Base-by-base conservation (phyloP, 2,329 filamentous ascomycete genomes). In the Aureobasidium sp. region DNA sequence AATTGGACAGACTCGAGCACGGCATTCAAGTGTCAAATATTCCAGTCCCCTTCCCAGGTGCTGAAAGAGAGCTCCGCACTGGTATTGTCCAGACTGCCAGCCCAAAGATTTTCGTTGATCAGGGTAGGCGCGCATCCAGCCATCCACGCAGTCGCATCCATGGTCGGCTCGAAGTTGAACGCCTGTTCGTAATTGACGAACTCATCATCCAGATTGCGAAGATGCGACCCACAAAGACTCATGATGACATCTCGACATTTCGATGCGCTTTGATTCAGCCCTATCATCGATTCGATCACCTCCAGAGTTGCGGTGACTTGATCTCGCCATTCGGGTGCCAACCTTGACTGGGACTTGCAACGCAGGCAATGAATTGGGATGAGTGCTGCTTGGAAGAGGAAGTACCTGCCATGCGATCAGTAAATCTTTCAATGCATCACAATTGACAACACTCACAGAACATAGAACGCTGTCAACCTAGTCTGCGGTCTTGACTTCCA, bases 351-450 rank as follows among this genome's bases (percentile, higher is more conserved):
- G 0, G 78, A 76, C 5, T 76, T 69, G 59, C 78, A 79, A 6
- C 78, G 76, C 2, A 80, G 71, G 62, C 77, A 80, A 12, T 80
- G 76, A 49, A 74, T 77, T 1, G 78, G 79, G 11, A 81, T 80
- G 17, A 81, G 68, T 2, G 75, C 76, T 0, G 79, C 78, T 62
- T 81, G 79, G 60, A 81, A 81, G 5, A 80, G 71, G 62, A 80
- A 80, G 65, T 79, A 80, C 29, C 59, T 61, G 57, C 6, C 6
- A 7, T 25, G 11, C 7, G 12, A 37, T 61, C 5, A 61, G 57
- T 36, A 2, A 7, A 41, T 27, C 0, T 20, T 34, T 15, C 4
- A 29, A 22, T 1, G 17, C 4, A 17, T 20, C 42, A 6, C 7
- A 5, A 7, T 12, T 17, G n/a, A 12, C 9, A 2, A 17, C 12